Percentiles rank a stretch among this genome's conserved stretches.
phyloP scores from a whole-genome alignment of 768 basidiomycete species.

The Obba rivulosa region DNA sequence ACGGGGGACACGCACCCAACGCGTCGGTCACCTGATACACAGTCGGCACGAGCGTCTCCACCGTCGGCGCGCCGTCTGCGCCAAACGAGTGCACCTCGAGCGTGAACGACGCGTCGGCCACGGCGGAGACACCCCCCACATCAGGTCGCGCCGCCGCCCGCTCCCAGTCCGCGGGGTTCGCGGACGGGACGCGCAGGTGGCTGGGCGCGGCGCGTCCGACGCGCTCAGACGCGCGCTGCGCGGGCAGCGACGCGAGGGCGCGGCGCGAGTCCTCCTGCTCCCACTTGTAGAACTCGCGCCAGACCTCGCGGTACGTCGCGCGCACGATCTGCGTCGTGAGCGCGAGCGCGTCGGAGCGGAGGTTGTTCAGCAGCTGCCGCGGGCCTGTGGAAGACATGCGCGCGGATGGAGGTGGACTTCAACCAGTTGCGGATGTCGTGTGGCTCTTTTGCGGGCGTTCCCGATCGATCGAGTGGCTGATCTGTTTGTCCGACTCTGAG shows the following conservation, averaged over 20 bases:
- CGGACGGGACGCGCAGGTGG: neutral
- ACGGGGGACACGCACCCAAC: conserved; percentile 30
- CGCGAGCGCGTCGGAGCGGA: neutral
- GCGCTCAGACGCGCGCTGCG: neutral
- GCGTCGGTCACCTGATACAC: neutral
- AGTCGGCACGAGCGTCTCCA: neutral
- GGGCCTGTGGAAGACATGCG: no score
- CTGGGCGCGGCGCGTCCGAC: no score
- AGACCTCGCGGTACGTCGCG: conserved; percentile 17
- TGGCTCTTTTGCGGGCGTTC: no score
- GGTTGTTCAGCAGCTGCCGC: neutral
- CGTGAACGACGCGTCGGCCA: neutral
- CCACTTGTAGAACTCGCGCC: conserved; percentile 22
- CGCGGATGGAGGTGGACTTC: no score
- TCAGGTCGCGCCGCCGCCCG: neutral
- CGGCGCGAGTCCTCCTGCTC: conserved; percentile 16
- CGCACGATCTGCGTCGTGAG: neutral
- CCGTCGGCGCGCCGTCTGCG: conserved; percentile 5
- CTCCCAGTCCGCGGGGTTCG: conserved; percentile 6
- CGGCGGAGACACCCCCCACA: neutral
- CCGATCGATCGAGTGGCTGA: no score
- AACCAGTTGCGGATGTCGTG: no score
- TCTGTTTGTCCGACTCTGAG: no score
- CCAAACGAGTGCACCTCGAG: conserved; percentile 1
- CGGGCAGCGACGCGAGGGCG: conserved; percentile 9